Conservation (phyloP, 208 protist species). For the Acanthamoeba lenticulata region DNA sequence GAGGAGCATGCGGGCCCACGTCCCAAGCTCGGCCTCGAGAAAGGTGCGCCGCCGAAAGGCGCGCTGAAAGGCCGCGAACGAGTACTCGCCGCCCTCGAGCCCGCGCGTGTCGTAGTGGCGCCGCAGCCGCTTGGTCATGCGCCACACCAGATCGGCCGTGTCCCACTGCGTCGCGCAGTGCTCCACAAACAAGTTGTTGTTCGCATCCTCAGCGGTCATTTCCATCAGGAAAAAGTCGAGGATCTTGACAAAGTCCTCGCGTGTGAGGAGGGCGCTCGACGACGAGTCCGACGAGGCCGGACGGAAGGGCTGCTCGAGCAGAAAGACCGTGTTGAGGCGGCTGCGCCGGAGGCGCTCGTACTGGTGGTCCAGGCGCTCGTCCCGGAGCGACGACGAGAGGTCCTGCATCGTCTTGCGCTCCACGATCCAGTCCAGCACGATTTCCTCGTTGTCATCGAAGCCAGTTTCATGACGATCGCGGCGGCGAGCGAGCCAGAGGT, state of each 20-base stretch:
- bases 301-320: background rate
- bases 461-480: too few species aligned
- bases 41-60: background rate
- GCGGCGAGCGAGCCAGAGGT: background rate
- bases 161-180: background rate
- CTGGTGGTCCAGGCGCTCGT: constrained; percentile 2
- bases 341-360: background rate
- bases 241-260: background rate
- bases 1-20: background rate
- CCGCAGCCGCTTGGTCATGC: constrained; percentile 34
- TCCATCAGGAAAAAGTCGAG: constrained; percentile 48
- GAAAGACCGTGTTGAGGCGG: background rate
- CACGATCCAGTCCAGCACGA: constrained; percentile 33
- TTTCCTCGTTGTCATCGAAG: too few species aligned
- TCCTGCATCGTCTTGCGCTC: constrained; percentile 48
- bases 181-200: constrained; percentile 23
- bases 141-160: constrained; percentile 4
- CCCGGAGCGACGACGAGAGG: background rate
- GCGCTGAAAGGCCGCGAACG: background rate
- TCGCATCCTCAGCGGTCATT: background rate
- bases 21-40: background rate
- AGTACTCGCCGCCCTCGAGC: background rate
- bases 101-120: background rate
- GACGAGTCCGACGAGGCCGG: background rate
- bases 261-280: background rate